These are phyloP conservation scores for Ramaria sp. DNA, from an alignment of 768 basidiomycete species.

Conservation along the genomic window DNA sequence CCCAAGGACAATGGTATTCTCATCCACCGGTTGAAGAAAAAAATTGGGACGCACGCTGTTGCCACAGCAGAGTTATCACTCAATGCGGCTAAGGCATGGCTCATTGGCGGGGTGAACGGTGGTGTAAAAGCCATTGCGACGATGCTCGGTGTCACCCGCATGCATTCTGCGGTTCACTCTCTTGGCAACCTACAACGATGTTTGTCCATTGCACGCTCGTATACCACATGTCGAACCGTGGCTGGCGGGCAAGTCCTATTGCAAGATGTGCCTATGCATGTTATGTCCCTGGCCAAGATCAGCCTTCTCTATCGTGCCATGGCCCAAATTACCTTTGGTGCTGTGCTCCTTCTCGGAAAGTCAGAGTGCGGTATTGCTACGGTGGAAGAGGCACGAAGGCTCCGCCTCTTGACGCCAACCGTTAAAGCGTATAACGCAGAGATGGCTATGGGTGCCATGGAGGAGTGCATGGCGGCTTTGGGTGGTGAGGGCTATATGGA, in stretches of 20 bases:
- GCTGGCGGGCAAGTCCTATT: slow-evolving; percentile 20
- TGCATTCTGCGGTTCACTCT: slow-evolving; percentile 50
- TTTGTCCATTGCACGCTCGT: slow-evolving; percentile 55
- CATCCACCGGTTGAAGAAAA: slow-evolving; percentile 68
- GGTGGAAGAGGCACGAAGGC: slow-evolving; percentile 36
- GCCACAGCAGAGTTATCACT: slow-evolving; percentile 71
- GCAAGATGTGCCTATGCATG: slow-evolving; percentile 49
- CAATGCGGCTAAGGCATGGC: slow-evolving; percentile 47
- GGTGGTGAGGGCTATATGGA: slow-evolving; percentile 82
- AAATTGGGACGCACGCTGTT: slow-evolving; percentile 62
- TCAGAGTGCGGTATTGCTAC: slow-evolving; percentile 44
- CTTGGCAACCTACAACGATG: slow-evolving; percentile 50
- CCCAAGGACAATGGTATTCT: slow-evolving; percentile 50
- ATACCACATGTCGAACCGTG: slow-evolving; percentile 49
- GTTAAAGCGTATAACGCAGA: slow-evolving; percentile 63
- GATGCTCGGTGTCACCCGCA: slow-evolving; percentile 67
- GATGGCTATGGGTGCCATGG: slow-evolving; percentile 51
- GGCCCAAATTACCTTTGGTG: slow-evolving; percentile 51
- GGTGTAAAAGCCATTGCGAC: slow-evolving; percentile 61
- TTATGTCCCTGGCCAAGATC: slow-evolving; percentile 50
- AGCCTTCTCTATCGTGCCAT: slow-evolving; percentile 57
- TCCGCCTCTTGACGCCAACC: slow-evolving; percentile 59
- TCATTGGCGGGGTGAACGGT: slow-evolving; percentile 44
- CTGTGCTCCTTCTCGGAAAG: slow-evolving; percentile 47
- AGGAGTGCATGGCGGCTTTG: slow-evolving; percentile 62